Evolutionary conservation across 2,329 filamentous ascomycete species (phyloP).

Genomic region (Cercospora sp.): DNA sequence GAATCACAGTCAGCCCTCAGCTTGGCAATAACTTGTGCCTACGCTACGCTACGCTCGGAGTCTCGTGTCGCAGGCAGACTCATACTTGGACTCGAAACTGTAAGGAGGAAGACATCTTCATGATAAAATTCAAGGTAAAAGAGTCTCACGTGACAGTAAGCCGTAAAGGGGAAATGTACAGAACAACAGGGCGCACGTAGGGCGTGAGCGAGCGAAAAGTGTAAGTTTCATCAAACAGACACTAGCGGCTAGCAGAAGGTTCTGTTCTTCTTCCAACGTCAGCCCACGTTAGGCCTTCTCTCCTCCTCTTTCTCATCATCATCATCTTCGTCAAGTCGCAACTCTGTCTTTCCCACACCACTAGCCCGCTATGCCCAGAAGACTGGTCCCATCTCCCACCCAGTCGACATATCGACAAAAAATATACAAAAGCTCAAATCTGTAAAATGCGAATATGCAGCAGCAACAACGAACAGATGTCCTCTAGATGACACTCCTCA

Average conservation of each 20-base stretch:
- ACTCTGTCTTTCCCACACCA: not conserved
- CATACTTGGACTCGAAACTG: no score
- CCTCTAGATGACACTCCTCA: constrained; percentile 11
- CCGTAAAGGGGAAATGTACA: not conserved
- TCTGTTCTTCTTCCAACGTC: not conserved
- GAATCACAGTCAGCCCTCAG: not conserved
- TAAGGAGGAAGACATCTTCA: no score
- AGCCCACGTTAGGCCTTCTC: not conserved
- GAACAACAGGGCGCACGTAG: not conserved
- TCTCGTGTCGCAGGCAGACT: not conserved
- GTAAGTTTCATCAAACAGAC: not conserved
- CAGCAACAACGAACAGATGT: not conserved
- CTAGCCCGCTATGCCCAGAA: not conserved
- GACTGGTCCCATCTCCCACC: not conserved
- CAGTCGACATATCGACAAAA: not conserved
- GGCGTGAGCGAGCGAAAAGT: not conserved
- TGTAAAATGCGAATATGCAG: not conserved
- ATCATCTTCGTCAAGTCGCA: not conserved
- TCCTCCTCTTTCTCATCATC: not conserved
- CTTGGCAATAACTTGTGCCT: not conserved
- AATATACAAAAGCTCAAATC: not conserved
- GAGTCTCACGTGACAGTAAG: no score
- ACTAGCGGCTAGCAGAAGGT: not conserved
- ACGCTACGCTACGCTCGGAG: no score
- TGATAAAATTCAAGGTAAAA: no score